phyloP scores from a whole-genome alignment of 2,329 filamentous ascomycete species.

The Penicillium fuscoglaucum region DNA sequence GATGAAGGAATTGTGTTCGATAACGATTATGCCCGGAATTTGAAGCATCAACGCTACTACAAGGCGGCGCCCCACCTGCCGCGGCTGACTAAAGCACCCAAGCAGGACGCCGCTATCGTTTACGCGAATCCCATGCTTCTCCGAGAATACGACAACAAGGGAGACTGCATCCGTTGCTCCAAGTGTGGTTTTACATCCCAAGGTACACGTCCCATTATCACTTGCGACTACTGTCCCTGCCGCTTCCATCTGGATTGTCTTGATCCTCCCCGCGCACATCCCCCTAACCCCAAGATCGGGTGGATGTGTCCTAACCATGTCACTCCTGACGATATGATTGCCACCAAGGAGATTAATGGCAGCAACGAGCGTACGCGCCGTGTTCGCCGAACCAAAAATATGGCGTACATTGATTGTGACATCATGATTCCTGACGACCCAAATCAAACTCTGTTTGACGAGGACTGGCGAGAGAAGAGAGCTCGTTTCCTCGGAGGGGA shows the following conservation, averaged over 20 bases:
- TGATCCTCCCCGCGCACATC: conserved; percentile 76
- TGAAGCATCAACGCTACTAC: conserved; percentile 21
- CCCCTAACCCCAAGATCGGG: conserved; percentile 68
- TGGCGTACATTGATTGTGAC: conserved; percentile 17
- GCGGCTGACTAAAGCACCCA: conserved; percentile 28
- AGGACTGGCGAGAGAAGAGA: conserved; percentile 23
- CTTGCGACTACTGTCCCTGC: conserved; percentile 78
- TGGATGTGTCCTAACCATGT: conserved; percentile 91
- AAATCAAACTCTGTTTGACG: conserved; percentile 20
- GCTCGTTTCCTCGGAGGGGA: conserved; percentile 18
- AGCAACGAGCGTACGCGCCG: conserved; percentile 47
- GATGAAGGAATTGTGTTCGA: conserved; percentile 78
- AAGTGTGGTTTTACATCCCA: conserved; percentile 68
- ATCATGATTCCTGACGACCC: conserved; percentile 16
- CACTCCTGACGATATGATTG: conserved; percentile 64
- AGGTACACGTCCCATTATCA: conserved; percentile 70
- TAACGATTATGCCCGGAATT: conserved; percentile 16
- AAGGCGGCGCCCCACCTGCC: conserved; percentile 23
- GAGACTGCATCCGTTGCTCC: conserved; percentile 74
- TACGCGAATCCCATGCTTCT: conserved; percentile 35
- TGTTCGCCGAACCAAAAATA: conserved; percentile 35
- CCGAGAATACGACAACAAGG: conserved; percentile 69
- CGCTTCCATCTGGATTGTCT: conserved; percentile 93
- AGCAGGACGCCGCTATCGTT: conserved; percentile 4
- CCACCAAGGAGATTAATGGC: conserved; percentile 53